Evolutionary conservation across 345 rosid species (phyloP), one percentile per base, ranked within the genome.

Genomic region (Syzygium jambos): DNA sequence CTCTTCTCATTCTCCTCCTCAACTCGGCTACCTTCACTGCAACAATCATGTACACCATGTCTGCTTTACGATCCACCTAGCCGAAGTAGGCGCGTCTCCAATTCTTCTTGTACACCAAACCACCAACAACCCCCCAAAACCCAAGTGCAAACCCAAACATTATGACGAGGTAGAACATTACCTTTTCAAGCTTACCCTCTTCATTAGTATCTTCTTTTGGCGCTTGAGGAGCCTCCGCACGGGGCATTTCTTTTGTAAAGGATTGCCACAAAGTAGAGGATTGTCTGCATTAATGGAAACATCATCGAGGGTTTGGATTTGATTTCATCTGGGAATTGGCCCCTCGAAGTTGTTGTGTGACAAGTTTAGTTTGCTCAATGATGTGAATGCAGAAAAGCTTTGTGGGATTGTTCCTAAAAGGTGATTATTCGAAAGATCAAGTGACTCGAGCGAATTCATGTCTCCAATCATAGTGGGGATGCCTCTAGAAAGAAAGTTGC

Each of bases 101-200:
- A 13, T 63, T 63, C 68, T 68, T 88, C 34, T 88, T 88, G 73
- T 38, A 41, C 49, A 88, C 53, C 86, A 88, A 73, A 54, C 23
- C n/a, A 7, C 87, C 89, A 52, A 52, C 9, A 7, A 88, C 86
- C 29, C 73, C 87, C 89, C 89, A 87, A 41, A 87, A 84, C 34
- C 89, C 86, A 30, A 46, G 52, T 22, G 46, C 84, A 21, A 63
- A 85, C 19, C 89, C 84, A 1, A 52, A 29, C 55, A 65, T 53
- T 21, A 65, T 43, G 11, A 30, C 43, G 34, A 43, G n/a, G 59
- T 54, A 84, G 7, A 87, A 65, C 65, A 61, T 27, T 3, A 10
- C 34, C 53, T 65, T 85, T 8, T 87, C 89, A 73, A 21, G 14
- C n/a, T 27, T n/a, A 49, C 46, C 55, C 21, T 16, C 30, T 54